Conservation (phyloP, 139 green algal species). For the Diplosphaera chodatii region DNA sequence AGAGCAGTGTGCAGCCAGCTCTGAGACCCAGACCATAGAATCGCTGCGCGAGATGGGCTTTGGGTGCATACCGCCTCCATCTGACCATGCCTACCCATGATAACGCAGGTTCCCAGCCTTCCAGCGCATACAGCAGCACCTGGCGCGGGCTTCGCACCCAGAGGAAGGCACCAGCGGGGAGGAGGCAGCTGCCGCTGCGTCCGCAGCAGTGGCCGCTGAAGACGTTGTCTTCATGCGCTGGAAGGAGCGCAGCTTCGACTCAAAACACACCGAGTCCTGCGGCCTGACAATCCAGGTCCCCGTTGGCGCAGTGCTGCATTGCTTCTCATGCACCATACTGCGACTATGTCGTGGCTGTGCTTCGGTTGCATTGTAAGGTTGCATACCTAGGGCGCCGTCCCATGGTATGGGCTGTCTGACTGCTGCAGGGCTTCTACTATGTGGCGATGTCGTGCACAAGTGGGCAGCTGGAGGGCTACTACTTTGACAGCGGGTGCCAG, state of each 20-base stretch:
- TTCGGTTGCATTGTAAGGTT: too few relatives aligned
- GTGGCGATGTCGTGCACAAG: slow-evolving; percentile 37
- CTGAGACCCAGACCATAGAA: too few relatives aligned
- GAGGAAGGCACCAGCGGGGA: slow-evolving; percentile 5
- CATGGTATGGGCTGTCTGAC: too few relatives aligned
- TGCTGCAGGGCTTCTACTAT: slow-evolving; percentile 64
- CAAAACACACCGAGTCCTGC: slow-evolving; percentile 29
- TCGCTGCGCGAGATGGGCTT: too few relatives aligned
- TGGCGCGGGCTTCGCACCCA: not conserved
- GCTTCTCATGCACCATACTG: too few relatives aligned
- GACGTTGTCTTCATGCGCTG: slow-evolving; percentile 66
- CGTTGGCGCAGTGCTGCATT: too few relatives aligned
- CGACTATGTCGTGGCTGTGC: too few relatives aligned
- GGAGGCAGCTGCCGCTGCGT: slow-evolving; percentile 36
- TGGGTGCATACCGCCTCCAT: too few relatives aligned
- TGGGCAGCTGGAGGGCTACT: slow-evolving; percentile 55
- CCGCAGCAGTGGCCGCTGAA: slow-evolving; percentile 16
- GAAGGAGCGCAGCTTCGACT: slow-evolving; percentile 78
- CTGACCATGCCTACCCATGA: not conserved
- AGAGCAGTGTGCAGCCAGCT: too few relatives aligned
- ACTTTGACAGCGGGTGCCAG: slow-evolving; percentile 58
- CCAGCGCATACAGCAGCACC: slow-evolving; percentile 13
- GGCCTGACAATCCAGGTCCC: slow-evolving; percentile 63
- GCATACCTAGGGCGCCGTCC: too few relatives aligned
- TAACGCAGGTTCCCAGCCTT: slow-evolving; percentile 38